phyloP scores from a whole-genome alignment of 352 stramenopile genomes.

The Peronospora destructor region DNA sequence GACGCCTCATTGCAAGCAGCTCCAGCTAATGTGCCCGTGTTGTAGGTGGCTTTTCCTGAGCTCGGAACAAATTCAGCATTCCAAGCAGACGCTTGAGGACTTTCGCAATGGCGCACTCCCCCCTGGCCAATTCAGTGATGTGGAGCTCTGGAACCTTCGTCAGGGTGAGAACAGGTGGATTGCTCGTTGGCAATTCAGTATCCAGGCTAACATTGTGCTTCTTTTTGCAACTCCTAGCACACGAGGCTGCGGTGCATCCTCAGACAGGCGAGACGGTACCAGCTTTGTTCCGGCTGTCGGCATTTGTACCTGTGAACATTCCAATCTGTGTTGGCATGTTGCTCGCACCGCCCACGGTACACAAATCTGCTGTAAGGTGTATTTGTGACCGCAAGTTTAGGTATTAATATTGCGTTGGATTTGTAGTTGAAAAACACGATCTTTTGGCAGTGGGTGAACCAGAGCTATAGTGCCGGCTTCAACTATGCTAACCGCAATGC shows the following conservation, averaged over 20 bases:
- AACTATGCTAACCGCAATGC: conserved; percentile 88
- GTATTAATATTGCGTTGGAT: background rate
- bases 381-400: background rate
- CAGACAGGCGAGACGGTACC: conserved; percentile 76
- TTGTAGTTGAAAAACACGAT: conserved; percentile 64
- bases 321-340: conserved; percentile 84
- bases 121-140: conserved; percentile 41
- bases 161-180: conserved; percentile 28
- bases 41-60: conserved; percentile 62
- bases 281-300: conserved; percentile 60
- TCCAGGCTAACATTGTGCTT: background rate
- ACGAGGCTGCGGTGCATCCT: conserved; percentile 74
- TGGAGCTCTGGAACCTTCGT: conserved; percentile 70
- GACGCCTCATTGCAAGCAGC: background rate
- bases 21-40: conserved; percentile 6
- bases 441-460: conserved; percentile 87
- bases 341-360: conserved; percentile 64
- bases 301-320: conserved; percentile 85
- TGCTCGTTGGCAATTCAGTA: background rate
- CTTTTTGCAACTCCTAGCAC: conserved; percentile 32
- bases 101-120: conserved; percentile 48
- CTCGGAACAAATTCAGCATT: conserved; percentile 53
- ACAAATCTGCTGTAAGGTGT: background rate
- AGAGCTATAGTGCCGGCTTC: conserved; percentile 85
- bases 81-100: conserved; percentile 44